A percentile compares a stretch with the other conserved stretches of the same genome.
phyloP scores from a whole-genome alignment of 2,329 filamentous ascomycete species.

The Fusarium nisikadoi region DNA sequence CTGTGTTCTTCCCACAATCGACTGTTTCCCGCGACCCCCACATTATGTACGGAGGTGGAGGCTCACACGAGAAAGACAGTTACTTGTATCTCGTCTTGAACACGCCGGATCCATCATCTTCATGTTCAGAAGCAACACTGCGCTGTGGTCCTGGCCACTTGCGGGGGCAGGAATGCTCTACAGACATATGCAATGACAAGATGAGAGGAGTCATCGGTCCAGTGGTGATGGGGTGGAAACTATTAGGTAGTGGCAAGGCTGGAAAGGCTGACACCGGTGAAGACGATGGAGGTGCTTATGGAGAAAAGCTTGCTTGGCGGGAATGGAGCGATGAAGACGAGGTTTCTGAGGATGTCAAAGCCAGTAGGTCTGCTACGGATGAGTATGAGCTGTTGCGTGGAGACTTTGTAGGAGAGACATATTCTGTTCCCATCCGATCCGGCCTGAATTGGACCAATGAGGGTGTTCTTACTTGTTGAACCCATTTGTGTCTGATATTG shows the following conservation, averaged over 20 bases:
- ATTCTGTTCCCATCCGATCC: not conserved
- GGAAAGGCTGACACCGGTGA: rapidly evolving
- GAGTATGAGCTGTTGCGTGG: not conserved
- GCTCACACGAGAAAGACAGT: not conserved
- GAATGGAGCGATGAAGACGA: not conserved
- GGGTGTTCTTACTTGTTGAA: not conserved
- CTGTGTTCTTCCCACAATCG: not conserved
- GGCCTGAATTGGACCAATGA: not conserved
- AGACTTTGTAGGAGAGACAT: not conserved
- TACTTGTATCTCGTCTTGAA: not conserved
- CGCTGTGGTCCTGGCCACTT: not conserved
- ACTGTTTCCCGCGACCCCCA: not conserved
- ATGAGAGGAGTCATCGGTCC: not conserved
- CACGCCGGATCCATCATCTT: not conserved
- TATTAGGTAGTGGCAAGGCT: not conserved
- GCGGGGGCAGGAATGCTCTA: too few relatives aligned
- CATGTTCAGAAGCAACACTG: not conserved
- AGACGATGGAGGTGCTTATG: rapidly evolving
- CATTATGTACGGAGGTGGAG: not conserved
- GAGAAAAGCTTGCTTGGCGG: not conserved
- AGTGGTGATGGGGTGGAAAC: not conserved
- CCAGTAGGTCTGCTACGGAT: not conserved
- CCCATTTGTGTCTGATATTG: rapidly evolving
- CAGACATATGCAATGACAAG: not conserved
- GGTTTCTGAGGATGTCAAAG: not conserved